These are phyloP conservation scores for Clitopilus hobsonii DNA, from an alignment of 768 basidiomycete species.

Conservation along the genomic window DNA sequence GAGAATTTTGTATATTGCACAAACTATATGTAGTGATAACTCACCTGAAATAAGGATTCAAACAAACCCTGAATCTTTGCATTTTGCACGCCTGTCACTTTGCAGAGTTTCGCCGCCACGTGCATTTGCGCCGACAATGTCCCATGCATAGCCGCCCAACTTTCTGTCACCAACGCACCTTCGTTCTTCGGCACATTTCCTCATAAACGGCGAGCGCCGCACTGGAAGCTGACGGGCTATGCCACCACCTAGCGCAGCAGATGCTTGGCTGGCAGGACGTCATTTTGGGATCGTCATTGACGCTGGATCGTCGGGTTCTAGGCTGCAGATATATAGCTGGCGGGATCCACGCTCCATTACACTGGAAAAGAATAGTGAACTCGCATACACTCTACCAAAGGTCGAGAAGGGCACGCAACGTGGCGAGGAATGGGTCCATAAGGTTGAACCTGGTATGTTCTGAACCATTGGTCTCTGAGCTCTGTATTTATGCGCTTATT, in stretches of 20 bases:
- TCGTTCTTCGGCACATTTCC: not conserved
- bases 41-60: no score
- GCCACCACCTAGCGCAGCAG: conserved; percentile 69
- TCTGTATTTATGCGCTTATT: not conserved
- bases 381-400: conserved; percentile 60
- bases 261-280: conserved; percentile 75
- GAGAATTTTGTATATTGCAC: no score
- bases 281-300: conserved; percentile 95
- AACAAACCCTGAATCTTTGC: no score
- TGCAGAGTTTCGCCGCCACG: not conserved
- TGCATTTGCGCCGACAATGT: not conserved
- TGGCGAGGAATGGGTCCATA: conserved; percentile 83
- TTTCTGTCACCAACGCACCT: not conserved
- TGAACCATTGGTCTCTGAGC: not conserved
- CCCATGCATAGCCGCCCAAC: not conserved
- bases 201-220: not conserved
- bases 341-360: conserved; percentile 60
- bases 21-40: not conserved
- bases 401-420: conserved; percentile 88
- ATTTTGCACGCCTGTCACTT: no score
- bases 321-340: conserved; percentile 98
- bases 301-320: conserved; percentile 95
- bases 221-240: conserved; percentile 28
- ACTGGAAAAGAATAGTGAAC: conserved; percentile 47
- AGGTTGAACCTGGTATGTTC: conserved; percentile 87